Evolutionary conservation across 83 land plant species (phyloP), one percentile per base, ranked within the genome.

Genomic region (Thuja plicata): DNA sequence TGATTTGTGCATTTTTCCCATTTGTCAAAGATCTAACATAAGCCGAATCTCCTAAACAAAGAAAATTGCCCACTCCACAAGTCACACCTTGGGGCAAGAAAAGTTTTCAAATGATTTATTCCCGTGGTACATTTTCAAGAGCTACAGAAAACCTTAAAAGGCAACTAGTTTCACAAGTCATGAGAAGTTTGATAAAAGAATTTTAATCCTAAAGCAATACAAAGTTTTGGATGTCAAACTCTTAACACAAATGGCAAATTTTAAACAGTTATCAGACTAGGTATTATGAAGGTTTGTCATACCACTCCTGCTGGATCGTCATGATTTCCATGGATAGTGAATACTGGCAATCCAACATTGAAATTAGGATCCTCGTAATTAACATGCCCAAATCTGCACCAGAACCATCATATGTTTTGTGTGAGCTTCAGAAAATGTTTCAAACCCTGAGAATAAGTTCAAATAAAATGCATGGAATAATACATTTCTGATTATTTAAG

Each of bases 241-340:
- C 13, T 60, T 60, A 54, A 52, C 73, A 35, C 60, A 57, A 57
- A 37, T 3, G 15, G 8, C 57, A 62, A 57, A 37, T 35, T 24
- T n/a, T 32, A 40, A 16, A 54, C 21, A 57, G 38, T 7, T 50
- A 54, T n/a, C 3, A 41, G 24, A 77, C 35, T 48, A 84, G 73
- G 34, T 30, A 50, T 66, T 17, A 73, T 60, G 71, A 88, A 32
- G 55, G 3, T 46, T 83, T 73, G 71, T 60, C 92, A 86, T 93
- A 98, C 99, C 99, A 98, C 99, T 90, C 99, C 99, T 41, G 99
- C 99, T 86, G 99, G 99, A 94, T 98, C 99, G 90, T 98, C 99
- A 92, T 98, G 99, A 86, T 98, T 98, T 46, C 99, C 99, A 92
- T 98, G 99, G 76, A 98, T 98, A 80, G 95, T 98, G 91, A 98